These are phyloP conservation scores for Metschnikowia gelsemii DNA, from an alignment of 805 yeast genomes.

Conservation along the genomic window DNA sequence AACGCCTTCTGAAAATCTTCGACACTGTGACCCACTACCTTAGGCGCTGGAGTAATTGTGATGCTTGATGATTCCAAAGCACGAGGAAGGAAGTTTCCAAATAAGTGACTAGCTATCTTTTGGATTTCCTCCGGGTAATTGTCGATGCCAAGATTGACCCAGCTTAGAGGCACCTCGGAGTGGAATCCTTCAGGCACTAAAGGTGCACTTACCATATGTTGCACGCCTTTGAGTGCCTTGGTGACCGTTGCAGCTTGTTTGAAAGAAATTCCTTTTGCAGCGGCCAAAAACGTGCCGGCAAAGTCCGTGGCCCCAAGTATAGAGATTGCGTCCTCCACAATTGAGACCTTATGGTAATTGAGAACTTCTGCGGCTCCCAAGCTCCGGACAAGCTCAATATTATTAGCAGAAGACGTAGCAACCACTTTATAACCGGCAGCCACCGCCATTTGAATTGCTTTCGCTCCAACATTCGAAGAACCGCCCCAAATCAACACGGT, in stretches of 20 bases:
- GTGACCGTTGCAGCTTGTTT: conserved; percentile 8
- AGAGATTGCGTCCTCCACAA: conserved; percentile 7
- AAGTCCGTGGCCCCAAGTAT: conserved; percentile 8
- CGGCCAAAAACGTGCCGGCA: conserved; percentile 14
- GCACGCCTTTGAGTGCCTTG: not conserved
- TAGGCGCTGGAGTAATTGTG: conserved; percentile 5
- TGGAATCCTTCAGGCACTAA: conserved; percentile 9
- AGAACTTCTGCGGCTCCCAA: conserved; percentile 11
- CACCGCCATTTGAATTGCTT: conserved; percentile 15
- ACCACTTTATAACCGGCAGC: conserved; percentile 15
- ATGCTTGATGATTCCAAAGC: conserved; percentile 3
- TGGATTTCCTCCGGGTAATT: conserved; percentile 6
- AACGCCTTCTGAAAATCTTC: conserved; percentile 8
- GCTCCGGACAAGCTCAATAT: conserved; percentile 4
- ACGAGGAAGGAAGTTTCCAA: conserved; percentile 5
- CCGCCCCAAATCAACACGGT: conserved; percentile 16
- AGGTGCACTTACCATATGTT: conserved; percentile 10
- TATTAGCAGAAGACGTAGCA: conserved; percentile 12
- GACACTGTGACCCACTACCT: conserved; percentile 8
- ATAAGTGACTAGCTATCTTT: conserved; percentile 1
- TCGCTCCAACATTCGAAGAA: conserved; percentile 14
- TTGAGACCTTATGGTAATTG: conserved; percentile 8
- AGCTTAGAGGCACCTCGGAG: conserved; percentile 4
- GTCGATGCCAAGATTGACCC: conserved; percentile 10
- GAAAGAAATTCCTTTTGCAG: conserved; percentile 12